A percentile compares a stretch with the other conserved stretches of the same genome.
These are phyloP conservation scores for Aphanomyces invadans DNA, from an alignment of 352 stramenopile species.

Conservation along the genomic window DNA sequence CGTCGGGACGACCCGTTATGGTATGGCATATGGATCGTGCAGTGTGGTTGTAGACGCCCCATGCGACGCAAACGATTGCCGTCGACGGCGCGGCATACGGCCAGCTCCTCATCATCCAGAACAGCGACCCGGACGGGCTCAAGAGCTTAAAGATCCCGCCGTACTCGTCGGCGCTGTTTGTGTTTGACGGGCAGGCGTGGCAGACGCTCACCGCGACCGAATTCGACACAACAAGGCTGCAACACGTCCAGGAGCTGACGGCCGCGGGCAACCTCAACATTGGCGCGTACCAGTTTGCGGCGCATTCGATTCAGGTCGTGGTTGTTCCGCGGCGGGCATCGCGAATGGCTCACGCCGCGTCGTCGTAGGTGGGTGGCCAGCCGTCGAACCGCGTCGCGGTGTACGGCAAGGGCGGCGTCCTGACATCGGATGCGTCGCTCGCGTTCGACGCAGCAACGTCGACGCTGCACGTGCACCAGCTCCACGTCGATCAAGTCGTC, in stretches of 20 bases:
- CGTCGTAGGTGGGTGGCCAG: slow-evolving; percentile 44
- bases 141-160: slow-evolving; percentile 44
- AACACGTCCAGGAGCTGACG: slow-evolving; percentile 47
- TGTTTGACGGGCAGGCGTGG: slow-evolving; percentile 60
- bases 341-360: no score
- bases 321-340: no score
- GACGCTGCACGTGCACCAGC: slow-evolving; percentile 36
- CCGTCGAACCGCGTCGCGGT: slow-evolving; percentile 46
- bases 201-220: slow-evolving; percentile 53
- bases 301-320: slow-evolving; percentile 49
- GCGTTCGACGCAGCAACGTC: slow-evolving; percentile 47
- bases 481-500: slow-evolving; percentile 43
- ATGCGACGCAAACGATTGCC: slow-evolving; percentile 40
- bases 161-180: slow-evolving; percentile 44
- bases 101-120: slow-evolving; percentile 68
- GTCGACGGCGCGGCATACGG: slow-evolving; percentile 35
- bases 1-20: no score
- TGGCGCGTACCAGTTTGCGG: slow-evolving; percentile 59
- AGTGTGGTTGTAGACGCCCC: not conserved
- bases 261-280: slow-evolving; percentile 67
- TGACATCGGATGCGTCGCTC: slow-evolving; percentile 48
- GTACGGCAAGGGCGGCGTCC: slow-evolving; percentile 62
- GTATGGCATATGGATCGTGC: no score
- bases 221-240: slow-evolving; percentile 55
- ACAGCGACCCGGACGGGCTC: slow-evolving; percentile 53